These are phyloP conservation scores for Chytridiales sp. DNA, from an alignment of 371 early-diverging fungal species.

Conservation along the genomic window DNA sequence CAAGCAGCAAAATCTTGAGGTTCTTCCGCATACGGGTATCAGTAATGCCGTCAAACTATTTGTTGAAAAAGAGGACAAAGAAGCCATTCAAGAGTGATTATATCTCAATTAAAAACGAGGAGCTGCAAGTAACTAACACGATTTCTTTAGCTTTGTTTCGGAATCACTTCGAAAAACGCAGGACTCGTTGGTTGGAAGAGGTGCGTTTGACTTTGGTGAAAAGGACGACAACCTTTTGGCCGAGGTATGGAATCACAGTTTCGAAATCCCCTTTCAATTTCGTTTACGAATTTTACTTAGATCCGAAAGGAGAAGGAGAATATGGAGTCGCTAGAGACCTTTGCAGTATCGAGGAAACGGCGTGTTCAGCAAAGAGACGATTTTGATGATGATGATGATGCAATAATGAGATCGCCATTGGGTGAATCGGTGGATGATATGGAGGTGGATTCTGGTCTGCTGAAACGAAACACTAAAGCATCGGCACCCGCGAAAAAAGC, in stretches of 20 bases:
- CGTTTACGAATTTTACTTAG: neutral
- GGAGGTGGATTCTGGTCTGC: neutral
- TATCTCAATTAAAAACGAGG: neutral
- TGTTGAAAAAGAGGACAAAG: slow-evolving; percentile 89
- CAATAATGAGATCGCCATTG: neutral
- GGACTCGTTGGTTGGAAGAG: neutral
- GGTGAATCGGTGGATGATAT: neutral
- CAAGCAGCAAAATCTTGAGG: slow-evolving; percentile 59
- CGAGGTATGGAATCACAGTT: neutral
- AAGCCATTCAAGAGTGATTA: slow-evolving; percentile 57
- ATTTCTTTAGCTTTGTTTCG: slow-evolving; percentile 15
- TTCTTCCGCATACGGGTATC: slow-evolving; percentile 78
- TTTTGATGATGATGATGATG: neutral
- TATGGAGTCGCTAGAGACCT: too few relatives aligned
- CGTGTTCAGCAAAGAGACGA: neutral
- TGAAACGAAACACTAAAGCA: neutral
- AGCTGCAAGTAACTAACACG: too few relatives aligned
- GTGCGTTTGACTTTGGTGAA: neutral
- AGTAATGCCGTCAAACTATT: slow-evolving; percentile 73
- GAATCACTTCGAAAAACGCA: slow-evolving; percentile 19
- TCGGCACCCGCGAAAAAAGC: neutral
- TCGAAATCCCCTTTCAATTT: neutral
- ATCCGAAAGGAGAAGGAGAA: neutral
- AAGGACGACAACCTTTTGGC: slow-evolving; percentile 9
- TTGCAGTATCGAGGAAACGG: too few relatives aligned